These are phyloP conservation scores for Aspergillus affinis DNA, from an alignment of 495 filamentous ascomycete genomes.

Conservation along the genomic window DNA sequence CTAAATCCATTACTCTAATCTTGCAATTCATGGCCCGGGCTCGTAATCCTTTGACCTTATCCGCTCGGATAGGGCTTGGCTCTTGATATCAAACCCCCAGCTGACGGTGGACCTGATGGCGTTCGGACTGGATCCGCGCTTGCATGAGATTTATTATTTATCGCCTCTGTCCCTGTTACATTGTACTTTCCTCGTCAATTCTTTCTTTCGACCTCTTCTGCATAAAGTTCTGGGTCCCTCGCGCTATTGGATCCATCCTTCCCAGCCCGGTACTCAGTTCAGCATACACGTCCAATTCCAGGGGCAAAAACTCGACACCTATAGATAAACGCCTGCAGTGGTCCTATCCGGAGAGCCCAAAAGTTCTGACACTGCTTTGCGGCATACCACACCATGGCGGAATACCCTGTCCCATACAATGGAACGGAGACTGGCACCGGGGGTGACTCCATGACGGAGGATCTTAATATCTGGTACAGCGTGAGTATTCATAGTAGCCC, in stretches of 20 bases:
- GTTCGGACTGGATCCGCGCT: conserved; percentile 24
- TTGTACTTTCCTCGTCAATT: conserved; percentile 11
- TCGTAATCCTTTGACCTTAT: background rate
- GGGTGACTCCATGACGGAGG: conserved; percentile 68
- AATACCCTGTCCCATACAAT: conserved; percentile 58
- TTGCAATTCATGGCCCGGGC: background rate
- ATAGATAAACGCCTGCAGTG: background rate
- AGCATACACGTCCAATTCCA: conserved; percentile 5
- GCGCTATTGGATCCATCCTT: background rate
- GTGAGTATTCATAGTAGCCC: conserved; percentile 43
- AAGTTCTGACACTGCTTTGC: background rate
- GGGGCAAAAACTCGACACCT: background rate
- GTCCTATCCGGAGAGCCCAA: background rate
- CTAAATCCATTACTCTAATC: background rate
- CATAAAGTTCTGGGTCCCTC: background rate
- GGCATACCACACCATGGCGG: conserved; percentile 30
- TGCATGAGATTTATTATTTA: conserved; percentile 25
- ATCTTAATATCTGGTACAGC: conserved; percentile 83
- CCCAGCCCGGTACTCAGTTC: conserved; percentile 4
- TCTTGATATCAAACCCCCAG: background rate
- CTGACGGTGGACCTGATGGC: background rate
- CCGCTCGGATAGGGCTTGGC: background rate
- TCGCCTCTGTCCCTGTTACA: conserved; percentile 15
- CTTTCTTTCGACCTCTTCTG: conserved; percentile 10
- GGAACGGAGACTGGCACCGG: conserved; percentile 58